Base-by-base conservation (phyloP, 371 early-diverging fungal species). In the Actinomortierella ambigua region DNA sequence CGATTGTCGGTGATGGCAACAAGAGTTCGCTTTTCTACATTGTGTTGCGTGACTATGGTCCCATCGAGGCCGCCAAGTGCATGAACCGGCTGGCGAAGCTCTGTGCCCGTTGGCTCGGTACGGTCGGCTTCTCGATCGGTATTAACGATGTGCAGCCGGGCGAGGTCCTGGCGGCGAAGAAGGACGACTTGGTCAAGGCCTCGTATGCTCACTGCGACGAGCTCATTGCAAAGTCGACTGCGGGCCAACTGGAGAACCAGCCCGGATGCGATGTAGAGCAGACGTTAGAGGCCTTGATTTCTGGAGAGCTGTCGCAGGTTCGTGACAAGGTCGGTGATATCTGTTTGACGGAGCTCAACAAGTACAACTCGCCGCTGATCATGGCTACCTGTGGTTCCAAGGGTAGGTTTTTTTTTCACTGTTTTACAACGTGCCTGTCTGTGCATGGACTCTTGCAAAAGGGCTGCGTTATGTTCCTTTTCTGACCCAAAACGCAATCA, bases 311-410 rank as follows among this genome's bases (percentile, higher is more conserved):
- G 34, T 92, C 91, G 29, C 86, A 85, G 57, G 95, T 99, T 65
- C 95, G 99, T 86, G 99, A 98, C 79, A 92, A 94, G 60, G 92
- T 95, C 57, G 98, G 98, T 81, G 90, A 92, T 66, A 88, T 95
- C 61, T 99, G 99, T 83, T 88, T 97, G 86, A 84, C 88, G 24
- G 95, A 97, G 77, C 81, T 99, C 51, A 93, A 92, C 78, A 90
- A 86, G 77, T 88, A 93, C 81, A 99, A 99, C 68, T 94, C 99
- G 8, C 98, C 99, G 1, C 85, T 97, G 60, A 97, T 95, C 81
- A 99, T 99, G 99, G 94, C 95, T 26, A 87, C 92, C 20, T 98
- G 97, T 79, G 99, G 98, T 29, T 97, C 98, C 59, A 98, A 99
- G 79, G 98, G 92, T 88, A 79, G 49, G 79, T 63, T 34, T 34